Evolutionary conservation across 1,284 basidiomycete genomes (phyloP).

Genomic region (Trichosporon faecale): DNA sequence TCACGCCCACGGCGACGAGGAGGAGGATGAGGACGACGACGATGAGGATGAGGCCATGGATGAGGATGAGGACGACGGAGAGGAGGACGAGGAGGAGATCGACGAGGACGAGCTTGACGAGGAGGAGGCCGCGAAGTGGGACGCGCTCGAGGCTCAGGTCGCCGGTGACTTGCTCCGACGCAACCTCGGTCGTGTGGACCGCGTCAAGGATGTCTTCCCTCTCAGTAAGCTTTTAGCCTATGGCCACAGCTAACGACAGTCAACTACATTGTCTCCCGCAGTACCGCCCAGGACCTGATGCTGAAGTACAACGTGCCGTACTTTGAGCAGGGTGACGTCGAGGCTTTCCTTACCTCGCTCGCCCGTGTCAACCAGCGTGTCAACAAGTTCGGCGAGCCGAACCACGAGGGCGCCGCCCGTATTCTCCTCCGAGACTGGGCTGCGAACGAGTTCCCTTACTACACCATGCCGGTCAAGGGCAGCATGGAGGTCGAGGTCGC

Average conservation of each 20-base stretch:
- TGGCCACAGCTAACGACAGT: constrained; percentile 58
- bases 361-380: constrained; percentile 75
- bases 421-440: constrained; percentile 88
- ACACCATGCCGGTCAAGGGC: constrained; percentile 61
- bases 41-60: constrained; percentile 38
- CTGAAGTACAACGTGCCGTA: constrained; percentile 82
- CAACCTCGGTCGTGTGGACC: constrained; percentile 80
- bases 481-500: constrained; percentile 25
- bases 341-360: constrained; percentile 75
- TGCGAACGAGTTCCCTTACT: constrained; percentile 72
- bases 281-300: constrained; percentile 80
- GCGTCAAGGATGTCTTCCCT: constrained; percentile 76
- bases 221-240: constrained; percentile 58
- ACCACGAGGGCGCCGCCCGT: constrained; percentile 75
- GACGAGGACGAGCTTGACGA: constrained; percentile 46
- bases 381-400: constrained; percentile 76
- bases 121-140: constrained; percentile 56
- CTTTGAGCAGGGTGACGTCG: constrained; percentile 67
- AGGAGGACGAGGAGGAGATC: constrained; percentile 7
- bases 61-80: constrained; percentile 29
- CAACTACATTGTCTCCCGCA: constrained; percentile 67
- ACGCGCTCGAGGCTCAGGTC: constrained; percentile 55
- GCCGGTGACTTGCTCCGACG: constrained; percentile 71
- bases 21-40: constrained; percentile 48
- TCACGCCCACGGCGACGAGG: constrained; percentile 27